phyloP scores from a whole-genome alignment of 1,284 basidiomycete genomes.

The Leccinum olivaceoglutinosum region DNA sequence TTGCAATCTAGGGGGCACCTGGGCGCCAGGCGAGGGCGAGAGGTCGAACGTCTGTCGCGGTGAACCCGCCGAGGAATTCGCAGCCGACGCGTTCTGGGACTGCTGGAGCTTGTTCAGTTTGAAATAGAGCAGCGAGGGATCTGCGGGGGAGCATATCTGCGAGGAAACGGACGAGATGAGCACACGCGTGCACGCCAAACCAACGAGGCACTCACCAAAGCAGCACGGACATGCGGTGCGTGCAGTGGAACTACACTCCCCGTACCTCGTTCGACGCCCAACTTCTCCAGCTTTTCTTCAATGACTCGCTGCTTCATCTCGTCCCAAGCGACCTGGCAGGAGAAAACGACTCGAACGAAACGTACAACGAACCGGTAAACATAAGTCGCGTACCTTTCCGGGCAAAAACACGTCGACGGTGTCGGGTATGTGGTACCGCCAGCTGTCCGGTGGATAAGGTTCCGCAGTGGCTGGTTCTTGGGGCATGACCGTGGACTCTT shows the following conservation, averaged over 20 bases:
- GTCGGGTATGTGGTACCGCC: conserved; percentile 49
- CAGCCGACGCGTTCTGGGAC: conserved; percentile 51
- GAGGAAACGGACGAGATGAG: conserved; percentile 1
- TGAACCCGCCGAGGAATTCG: conserved; percentile 54
- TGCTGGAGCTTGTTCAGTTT: conserved; percentile 79
- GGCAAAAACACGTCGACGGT: conserved; percentile 76
- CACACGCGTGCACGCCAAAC: conserved; percentile 11
- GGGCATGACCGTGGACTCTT: conserved; percentile 33
- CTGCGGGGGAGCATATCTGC: conserved; percentile 83
- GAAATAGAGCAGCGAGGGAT: conserved; percentile 71
- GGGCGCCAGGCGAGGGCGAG: conserved; percentile 47
- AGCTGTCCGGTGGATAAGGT: conserved; percentile 56
- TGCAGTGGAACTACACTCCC: conserved; percentile 54
- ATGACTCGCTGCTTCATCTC: conserved; percentile 61
- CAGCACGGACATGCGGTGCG: conserved; percentile 70
- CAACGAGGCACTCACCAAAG: conserved; percentile 53
- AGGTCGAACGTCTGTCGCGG: conserved; percentile 53
- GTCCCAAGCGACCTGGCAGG: conserved; percentile 61
- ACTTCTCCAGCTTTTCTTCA: conserved; percentile 71
- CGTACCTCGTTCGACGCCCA: conserved; percentile 68
- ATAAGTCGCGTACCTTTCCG: conserved; percentile 51
- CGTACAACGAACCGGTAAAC: background rate
- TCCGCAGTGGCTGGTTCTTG: conserved; percentile 52
- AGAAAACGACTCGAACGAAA: conserved; percentile 12
- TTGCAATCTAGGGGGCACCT: conserved; percentile 39